Evolutionary conservation across 2,329 filamentous ascomycete genomes (phyloP).

Genomic region (Phialophora expanda): DNA sequence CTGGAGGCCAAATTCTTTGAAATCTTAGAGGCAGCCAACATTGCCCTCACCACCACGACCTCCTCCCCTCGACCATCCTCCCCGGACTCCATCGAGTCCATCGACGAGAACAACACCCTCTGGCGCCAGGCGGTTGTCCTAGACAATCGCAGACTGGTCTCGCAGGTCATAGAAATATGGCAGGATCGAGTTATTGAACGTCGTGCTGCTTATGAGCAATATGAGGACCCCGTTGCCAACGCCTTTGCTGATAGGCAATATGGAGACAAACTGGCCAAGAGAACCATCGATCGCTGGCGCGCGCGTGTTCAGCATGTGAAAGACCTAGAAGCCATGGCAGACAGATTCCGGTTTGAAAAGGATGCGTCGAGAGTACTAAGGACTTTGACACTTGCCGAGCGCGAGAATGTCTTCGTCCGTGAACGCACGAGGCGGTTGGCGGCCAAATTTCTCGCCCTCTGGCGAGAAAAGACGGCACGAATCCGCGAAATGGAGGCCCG

Average conservation of each 20-base stretch:
- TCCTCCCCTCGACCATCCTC: conserved; percentile 4
- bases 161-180: conserved; percentile 31
- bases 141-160: conserved; percentile 30
- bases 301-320: conserved; percentile 17
- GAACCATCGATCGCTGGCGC: conserved; percentile 27
- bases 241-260: conserved; percentile 26
- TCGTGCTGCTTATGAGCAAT: conserved; percentile 23
- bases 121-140: conserved; percentile 33
- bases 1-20: conserved; percentile 34
- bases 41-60: conserved; percentile 23
- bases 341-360: conserved; percentile 18
- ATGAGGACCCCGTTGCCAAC: conserved; percentile 26
- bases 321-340: conserved; percentile 22
- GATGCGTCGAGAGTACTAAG: conserved; percentile 26
- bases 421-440: conserved; percentile 23
- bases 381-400: conserved; percentile 28
- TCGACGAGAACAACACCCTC: conserved; percentile 28
- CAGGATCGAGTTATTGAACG: conserved; percentile 19
- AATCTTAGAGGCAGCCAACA: conserved; percentile 30
- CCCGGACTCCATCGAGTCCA: conserved; percentile 21
- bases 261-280: conserved; percentile 20
- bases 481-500: conserved; percentile 26
- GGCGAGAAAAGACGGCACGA: conserved; percentile 24
- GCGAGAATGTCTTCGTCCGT: conserved; percentile 29
- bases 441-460: conserved; percentile 19